phyloP scores from a whole-genome alignment of 2,329 filamentous ascomycete species.

The Aspergillus brasiliensis region DNA sequence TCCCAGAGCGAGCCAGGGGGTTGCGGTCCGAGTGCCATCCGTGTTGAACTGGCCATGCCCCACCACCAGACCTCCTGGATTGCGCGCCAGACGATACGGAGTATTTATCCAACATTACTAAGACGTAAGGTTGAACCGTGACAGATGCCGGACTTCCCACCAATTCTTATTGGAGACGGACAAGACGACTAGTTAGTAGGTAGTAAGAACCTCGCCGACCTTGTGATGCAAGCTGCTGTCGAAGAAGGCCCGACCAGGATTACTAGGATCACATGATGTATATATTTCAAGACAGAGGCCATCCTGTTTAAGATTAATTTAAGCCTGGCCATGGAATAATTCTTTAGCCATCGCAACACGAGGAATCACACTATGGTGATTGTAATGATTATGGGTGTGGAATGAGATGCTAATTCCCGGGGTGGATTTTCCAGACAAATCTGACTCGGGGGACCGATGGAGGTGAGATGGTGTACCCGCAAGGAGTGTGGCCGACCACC shows the following conservation, averaged over 20 bases:
- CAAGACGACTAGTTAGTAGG: too few relatives aligned
- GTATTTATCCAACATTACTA: slow-evolving; percentile 6
- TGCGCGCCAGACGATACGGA: not conserved
- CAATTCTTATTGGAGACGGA: not conserved
- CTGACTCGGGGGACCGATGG: not conserved
- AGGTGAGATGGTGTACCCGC: slow-evolving; percentile 7
- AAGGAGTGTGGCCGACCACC: slow-evolving; percentile 3
- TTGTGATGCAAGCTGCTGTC: not conserved
- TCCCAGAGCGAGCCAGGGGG: not conserved
- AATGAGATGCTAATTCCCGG: not conserved
- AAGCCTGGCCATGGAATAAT: not conserved
- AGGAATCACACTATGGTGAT: not conserved
- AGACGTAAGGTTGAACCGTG: not conserved
- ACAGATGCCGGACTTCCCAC: not conserved
- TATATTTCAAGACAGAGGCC: not conserved
- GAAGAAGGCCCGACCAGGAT: not conserved
- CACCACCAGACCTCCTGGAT: slow-evolving; percentile 10
- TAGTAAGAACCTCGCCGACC: not conserved
- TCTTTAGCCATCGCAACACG: not conserved
- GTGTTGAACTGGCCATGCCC: slow-evolving; percentile 15
- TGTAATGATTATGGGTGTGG: not conserved
- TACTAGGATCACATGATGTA: not conserved
- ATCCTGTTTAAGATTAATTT: not conserved
- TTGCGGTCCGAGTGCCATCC: slow-evolving; percentile 17
- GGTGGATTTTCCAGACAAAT: not conserved